A percentile compares a stretch with the other conserved stretches of the same genome.
Evolutionary conservation across 345 rosid species (phyloP).

Genomic region (Hibiscus trionum): DNA sequence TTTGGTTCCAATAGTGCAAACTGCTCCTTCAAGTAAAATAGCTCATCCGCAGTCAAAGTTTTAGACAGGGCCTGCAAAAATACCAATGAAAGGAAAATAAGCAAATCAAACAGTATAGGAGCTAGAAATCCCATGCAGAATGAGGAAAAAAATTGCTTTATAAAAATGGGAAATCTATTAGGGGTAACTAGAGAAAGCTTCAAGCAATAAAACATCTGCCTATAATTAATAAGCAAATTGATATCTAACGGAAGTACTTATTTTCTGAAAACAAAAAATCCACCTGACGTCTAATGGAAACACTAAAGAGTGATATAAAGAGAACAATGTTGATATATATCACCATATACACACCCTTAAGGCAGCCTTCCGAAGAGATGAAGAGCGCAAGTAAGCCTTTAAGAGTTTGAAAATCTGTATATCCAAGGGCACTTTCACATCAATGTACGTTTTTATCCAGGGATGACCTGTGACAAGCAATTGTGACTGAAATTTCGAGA

Average conservation of each 20-base stretch:
- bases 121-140: not conserved
- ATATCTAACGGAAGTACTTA: not conserved
- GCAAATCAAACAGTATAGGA: not conserved
- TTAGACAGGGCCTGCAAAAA: constrained; percentile 74
- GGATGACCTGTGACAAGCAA: constrained; percentile 66
- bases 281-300: not conserved
- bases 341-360: constrained; percentile 54
- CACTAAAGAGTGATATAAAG: not conserved
- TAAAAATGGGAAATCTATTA: not conserved
- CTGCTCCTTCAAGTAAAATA: constrained; percentile 78
- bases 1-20: constrained; percentile 78
- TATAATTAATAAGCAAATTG: not conserved
- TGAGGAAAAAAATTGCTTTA: not conserved
- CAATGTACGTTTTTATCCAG: constrained; percentile 58
- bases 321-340: not conserved
- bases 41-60: constrained; percentile 75
- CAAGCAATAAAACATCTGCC: not conserved
- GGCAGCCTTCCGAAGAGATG: constrained; percentile 91
- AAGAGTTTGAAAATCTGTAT: constrained; percentile 65
- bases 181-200: not conserved
- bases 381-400: constrained; percentile 81
- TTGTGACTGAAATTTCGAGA: constrained; percentile 7
- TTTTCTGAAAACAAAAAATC: not conserved
- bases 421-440: constrained; percentile 64
- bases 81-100: not conserved